These are phyloP conservation scores for Vanrija sp. DNA, from an alignment of 1,284 basidiomycete species.

Conservation along the genomic window DNA sequence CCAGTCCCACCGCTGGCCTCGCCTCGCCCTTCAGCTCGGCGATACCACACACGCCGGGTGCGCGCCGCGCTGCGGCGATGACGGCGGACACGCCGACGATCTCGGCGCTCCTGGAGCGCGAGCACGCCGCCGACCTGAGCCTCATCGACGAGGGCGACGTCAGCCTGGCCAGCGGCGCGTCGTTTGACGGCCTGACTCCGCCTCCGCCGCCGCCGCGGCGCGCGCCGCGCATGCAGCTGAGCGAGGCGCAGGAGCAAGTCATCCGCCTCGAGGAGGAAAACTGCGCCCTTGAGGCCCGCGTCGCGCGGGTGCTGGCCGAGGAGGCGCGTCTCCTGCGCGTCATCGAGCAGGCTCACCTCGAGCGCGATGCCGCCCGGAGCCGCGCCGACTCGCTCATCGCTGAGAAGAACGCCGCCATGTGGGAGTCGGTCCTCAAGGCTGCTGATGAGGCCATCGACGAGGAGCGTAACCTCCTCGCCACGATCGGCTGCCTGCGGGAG, in stretches of 20 bases:
- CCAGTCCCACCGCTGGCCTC: not conserved
- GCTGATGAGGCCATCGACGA: slow-evolving; percentile 15
- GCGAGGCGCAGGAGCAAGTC: slow-evolving; percentile 1
- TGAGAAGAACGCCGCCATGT: slow-evolving; percentile 6
- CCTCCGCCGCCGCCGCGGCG: slow-evolving; percentile 7
- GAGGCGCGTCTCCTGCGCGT: slow-evolving; percentile 4
- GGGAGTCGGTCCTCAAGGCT: slow-evolving; percentile 7
- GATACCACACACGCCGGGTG: not conserved
- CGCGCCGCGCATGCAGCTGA: not conserved
- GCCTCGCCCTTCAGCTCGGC: not conserved
- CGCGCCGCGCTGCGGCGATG: not conserved
- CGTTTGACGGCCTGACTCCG: slow-evolving; percentile 12
- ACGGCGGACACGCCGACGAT: slow-evolving; percentile 11
- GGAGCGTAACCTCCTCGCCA: slow-evolving; percentile 1
- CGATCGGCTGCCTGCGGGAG: not conserved
- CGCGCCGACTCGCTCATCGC: slow-evolving; percentile 1
- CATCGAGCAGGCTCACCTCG: slow-evolving; percentile 4
- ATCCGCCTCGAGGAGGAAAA: slow-evolving; percentile 5
- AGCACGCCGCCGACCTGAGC: slow-evolving; percentile 1
- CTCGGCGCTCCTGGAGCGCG: slow-evolving; percentile 5
- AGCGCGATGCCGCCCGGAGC: slow-evolving; percentile 6
- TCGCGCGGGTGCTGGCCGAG: slow-evolving; percentile 4
- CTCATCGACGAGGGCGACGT: slow-evolving; percentile 7
- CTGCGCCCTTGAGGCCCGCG: slow-evolving; percentile 4
- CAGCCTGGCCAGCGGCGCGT: slow-evolving; percentile 7